A percentile compares a stretch with the other conserved stretches of the same genome.
Evolutionary conservation across 1,284 basidiomycete species (phyloP).

Genomic region (Cutaneotrichosporon cavernicola): DNA sequence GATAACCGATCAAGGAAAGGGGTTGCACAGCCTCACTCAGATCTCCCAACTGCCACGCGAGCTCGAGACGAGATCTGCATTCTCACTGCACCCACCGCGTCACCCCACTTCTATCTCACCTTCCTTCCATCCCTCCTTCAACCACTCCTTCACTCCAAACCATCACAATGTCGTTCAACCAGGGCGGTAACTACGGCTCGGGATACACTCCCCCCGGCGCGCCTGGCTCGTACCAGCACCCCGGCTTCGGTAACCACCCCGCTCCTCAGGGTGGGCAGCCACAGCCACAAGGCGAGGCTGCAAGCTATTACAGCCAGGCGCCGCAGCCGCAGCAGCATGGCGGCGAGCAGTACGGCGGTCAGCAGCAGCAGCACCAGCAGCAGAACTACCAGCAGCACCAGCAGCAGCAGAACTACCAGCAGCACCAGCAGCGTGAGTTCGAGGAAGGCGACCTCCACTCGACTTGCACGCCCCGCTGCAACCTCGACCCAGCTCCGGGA

Average conservation of each 20-base stretch:
- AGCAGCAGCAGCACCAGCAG: not conserved
- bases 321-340: not conserved
- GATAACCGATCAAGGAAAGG: not conserved
- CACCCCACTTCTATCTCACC: not conserved
- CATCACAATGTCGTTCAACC: slow-evolving; percentile 1
- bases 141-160: not conserved
- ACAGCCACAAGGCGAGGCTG: not conserved
- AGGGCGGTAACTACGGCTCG: slow-evolving; percentile 1
- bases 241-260: not conserved
- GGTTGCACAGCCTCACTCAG: not conserved
- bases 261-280: not conserved
- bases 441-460: not conserved
- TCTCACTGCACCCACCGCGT: not conserved
- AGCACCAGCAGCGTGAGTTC: not conserved
- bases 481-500: no score
- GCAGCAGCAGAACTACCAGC: not conserved
- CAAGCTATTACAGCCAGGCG: not conserved
- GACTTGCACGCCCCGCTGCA: no score
- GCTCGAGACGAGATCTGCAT: no score
- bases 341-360: not conserved
- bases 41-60: not conserved
- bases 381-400: not conserved
- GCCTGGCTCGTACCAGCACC: not conserved
- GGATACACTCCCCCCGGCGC: not conserved
- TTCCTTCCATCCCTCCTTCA: not conserved